A percentile compares a stretch with the other conserved stretches of the same genome.
Conservation (phyloP, 2,329 filamentous ascomycete species). For the Nemania bipapillata region DNA sequence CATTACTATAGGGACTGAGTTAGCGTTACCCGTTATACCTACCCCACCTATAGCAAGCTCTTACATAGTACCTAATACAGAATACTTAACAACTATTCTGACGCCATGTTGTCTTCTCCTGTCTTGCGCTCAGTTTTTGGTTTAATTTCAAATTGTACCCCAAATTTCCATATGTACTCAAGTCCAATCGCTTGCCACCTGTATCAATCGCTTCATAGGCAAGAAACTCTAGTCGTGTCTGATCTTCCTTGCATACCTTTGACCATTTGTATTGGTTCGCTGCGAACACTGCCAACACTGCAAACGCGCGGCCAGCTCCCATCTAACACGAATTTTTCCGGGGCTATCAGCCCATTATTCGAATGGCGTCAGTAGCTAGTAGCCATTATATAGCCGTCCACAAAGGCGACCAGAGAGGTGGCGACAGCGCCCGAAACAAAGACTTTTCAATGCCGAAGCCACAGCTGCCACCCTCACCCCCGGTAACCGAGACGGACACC, state of each 20-base stretch:
- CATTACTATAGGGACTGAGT: no score
- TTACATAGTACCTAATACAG: no score
- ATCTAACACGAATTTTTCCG: not conserved
- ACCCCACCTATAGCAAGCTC: not conserved
- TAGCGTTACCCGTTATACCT: not conserved
- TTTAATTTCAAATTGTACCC: not conserved
- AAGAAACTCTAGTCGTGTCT: not conserved
- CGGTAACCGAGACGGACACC: constrained; percentile 46
- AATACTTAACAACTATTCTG: not conserved
- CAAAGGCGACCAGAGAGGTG: constrained; percentile 14
- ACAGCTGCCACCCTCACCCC: constrained; percentile 47
- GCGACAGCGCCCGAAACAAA: constrained; percentile 36
- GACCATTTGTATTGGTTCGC: not conserved
- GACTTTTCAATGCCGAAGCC: constrained; percentile 40
- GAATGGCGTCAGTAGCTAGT: constrained; percentile 41
- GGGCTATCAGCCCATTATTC: constrained; percentile 10
- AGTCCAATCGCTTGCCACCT: not conserved
- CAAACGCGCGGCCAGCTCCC: not conserved
- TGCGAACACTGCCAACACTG: not conserved
- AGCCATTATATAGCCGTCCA: constrained; percentile 16
- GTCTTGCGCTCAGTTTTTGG: not conserved
- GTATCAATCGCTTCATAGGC: not conserved
- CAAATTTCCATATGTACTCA: not conserved
- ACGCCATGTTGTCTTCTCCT: not conserved
- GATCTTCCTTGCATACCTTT: not conserved